These are phyloP conservation scores for Wallacemonas sp. DNA, from an alignment of 208 protist species.

Conservation along the genomic window DNA sequence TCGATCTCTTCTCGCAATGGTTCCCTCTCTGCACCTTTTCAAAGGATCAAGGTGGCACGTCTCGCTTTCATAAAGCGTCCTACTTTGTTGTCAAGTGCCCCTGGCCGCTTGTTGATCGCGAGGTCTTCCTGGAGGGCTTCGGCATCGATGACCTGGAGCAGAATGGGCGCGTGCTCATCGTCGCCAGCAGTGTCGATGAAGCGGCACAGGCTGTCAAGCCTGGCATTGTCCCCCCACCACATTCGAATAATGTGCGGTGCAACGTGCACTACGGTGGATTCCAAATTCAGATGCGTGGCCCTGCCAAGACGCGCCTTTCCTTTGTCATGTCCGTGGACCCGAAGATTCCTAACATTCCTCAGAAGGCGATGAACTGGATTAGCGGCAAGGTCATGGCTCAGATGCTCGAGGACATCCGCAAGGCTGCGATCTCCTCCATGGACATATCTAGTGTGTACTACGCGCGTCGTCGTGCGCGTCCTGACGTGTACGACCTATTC, in stretches of 20 bases:
- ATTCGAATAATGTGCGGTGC: slow-evolving; percentile 30
- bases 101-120: slow-evolving; percentile 56
- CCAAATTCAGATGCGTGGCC: slow-evolving; percentile 37
- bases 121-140: slow-evolving; percentile 53
- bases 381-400: slow-evolving; percentile 50
- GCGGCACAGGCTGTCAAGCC: slow-evolving; percentile 15
- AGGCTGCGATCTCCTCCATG: slow-evolving; percentile 27
- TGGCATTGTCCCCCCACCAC: slow-evolving; percentile 25
- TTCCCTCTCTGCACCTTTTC: slow-evolving; percentile 46
- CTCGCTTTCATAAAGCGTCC: slow-evolving; percentile 43
- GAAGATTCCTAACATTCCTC: slow-evolving; percentile 52
- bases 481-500: slow-evolving; percentile 52
- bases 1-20: slow-evolving; percentile 58
- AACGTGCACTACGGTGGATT: slow-evolving; percentile 53
- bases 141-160: slow-evolving; percentile 55
- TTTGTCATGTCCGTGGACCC: slow-evolving; percentile 59
- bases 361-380: slow-evolving; percentile 56
- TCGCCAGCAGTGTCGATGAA: slow-evolving; percentile 40
- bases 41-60: slow-evolving; percentile 39
- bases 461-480: slow-evolving; percentile 34
- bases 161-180: slow-evolving; percentile 46
- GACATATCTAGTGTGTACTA: slow-evolving; percentile 44
- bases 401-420: slow-evolving; percentile 33
- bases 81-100: slow-evolving; percentile 50
- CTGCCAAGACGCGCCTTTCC: slow-evolving; percentile 35